Evolutionary conservation across 768 basidiomycete species (phyloP), one percentile per base, ranked within the genome.

Genomic region (Tylopilus felleus): DNA sequence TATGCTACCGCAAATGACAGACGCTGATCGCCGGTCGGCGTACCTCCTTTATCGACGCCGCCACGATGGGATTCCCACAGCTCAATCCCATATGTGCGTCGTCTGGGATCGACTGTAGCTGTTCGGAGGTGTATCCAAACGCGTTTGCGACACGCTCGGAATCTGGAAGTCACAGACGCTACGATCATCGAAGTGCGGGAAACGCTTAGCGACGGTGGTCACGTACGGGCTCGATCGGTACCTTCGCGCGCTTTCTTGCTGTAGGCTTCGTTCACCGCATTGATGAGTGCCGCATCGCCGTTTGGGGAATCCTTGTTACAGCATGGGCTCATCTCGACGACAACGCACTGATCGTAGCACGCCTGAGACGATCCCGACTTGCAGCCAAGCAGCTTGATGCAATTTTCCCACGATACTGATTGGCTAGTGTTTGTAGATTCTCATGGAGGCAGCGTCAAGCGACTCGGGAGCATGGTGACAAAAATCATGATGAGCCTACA

Each of bases 1-100:
- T 14, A 16, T 31, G 40, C 22, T 31, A 10, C 14, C 19, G 17
- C 25, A 16, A 16, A 29, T 7, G 21, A 21, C 17, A 28, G 5
- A 17, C n/a, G 17, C 16, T 13, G 7, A 29, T 43, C n/a, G 9
- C 8, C 17, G 3, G 21, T 40, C 5, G 10, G 19, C 64, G 0
- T 48, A 79, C 82, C 60, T 75, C 66, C 63, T 75, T 77, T 48
- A 84, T 65, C 35, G 64, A 73, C 0, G 81, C 81, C 8, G 67
- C 57, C 8, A 71, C 75, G 2, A 78, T 69, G 1, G 82, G 82
- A 59, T 78, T 82, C 22, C 82, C 82, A 59, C 82, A 84, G 42
- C 78, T 73, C 19, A 81, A 60, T 16, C 82, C 82, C 64, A 82
- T 68, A 51, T 81, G 68, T 1, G 81, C 66, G 10, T 73, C 71